A percentile compares a stretch with the other conserved stretches of the same genome.
phyloP scores from a whole-genome alignment of 768 basidiomycete genomes.

The Lentinula lateritia region DNA sequence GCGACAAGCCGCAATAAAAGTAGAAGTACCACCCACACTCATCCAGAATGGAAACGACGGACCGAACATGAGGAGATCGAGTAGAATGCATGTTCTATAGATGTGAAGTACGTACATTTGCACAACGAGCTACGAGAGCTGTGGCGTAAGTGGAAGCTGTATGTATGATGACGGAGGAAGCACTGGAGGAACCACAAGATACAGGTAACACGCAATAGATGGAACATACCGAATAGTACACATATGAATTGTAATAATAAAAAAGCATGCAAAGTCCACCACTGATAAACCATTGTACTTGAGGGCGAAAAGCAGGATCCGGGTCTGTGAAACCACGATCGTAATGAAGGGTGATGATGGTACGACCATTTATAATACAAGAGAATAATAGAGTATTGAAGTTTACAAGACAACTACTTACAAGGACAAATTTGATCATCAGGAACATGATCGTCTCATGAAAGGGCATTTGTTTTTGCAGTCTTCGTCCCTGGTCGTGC shows the following conservation, averaged over 20 bases:
- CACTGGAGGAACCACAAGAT: too few species aligned
- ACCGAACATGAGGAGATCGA: neutral
- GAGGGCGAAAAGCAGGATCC: neutral
- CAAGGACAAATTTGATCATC: neutral
- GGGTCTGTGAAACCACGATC: neutral
- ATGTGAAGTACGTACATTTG: neutral
- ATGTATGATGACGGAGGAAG: too few species aligned
- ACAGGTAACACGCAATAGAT: too few species aligned
- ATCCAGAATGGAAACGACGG: neutral
- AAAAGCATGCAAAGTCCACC: neutral
- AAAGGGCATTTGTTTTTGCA: too few species aligned
- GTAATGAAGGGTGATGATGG: neutral
- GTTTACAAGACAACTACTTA: neutral
- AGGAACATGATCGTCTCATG: neutral
- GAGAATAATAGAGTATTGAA: neutral
- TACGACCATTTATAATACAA: neutral
- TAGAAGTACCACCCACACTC: too few species aligned
- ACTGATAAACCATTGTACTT: neutral
- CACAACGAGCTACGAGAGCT: neutral
- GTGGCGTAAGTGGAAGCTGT: neutral
- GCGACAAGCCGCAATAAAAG: neutral
- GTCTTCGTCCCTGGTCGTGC: too few species aligned
- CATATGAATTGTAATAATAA: neutral
- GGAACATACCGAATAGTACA: neutral
- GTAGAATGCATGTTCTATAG: neutral